Evolutionary conservation across 306 rosid species (phyloP), one percentile per base, ranked within the genome.

Genomic region (Nissolia schottii): DNA sequence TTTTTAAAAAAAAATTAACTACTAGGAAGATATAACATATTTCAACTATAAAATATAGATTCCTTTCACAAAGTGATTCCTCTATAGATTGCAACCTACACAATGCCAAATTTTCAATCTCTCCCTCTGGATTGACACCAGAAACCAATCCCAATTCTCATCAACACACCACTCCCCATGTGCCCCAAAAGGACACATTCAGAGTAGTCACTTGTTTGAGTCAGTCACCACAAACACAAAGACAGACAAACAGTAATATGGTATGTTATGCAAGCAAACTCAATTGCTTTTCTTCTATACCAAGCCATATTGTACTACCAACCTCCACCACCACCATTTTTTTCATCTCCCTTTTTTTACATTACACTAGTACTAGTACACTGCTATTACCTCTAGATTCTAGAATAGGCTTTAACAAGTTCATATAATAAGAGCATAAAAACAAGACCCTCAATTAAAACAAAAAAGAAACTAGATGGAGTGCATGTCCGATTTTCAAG

Each of bases 201-300:
- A 77, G n/a, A n/a, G 60, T 45, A 7, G 57, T 49, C 49, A 27
- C 70, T 27, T 28, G 2, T 37, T 70, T 20, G 15, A 32, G 28
- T 1, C 31, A 60, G 49, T 16, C 37, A 46, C 12, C 53, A 49
- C 58, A 0, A 65, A 13, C n/a, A 61, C 8, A 31, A 63, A 61
- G 67, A 54, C 76, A 78, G n/a, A 45, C 51, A n/a, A 48, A 76
- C 61, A 66, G 76, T 61, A 32, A 43, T 11, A 74, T 67, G 81
- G 68, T 71, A 68, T 69, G 79, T 80, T 29, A 67, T 35, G 59
- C 76, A 83, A 79, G 84, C 83, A 82, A 79, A 74, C 79, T 73
- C 45, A 56, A 73, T 28, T 68, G 82, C 72, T 75, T 81, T 85
- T 68, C 84, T 72, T 75, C 70, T 79, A 77, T 79, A 72, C 57